A percentile compares a stretch with the other conserved stretches of the same genome.
Evolutionary conservation across 2,329 filamentous ascomycete species (phyloP).

Genomic region (Neonectria punicea): DNA sequence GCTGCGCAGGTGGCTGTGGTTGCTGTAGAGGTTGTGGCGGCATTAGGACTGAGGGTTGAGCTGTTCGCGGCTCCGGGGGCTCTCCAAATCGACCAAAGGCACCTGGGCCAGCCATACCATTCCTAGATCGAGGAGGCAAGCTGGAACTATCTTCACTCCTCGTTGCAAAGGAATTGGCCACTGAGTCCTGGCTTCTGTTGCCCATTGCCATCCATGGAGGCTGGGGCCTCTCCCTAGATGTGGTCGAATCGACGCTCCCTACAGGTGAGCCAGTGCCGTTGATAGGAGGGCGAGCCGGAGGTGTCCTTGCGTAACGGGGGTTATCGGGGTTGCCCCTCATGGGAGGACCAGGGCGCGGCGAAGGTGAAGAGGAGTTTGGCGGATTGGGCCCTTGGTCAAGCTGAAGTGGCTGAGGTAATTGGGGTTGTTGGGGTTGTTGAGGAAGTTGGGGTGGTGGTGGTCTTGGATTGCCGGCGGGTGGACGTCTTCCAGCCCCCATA

Average conservation of each 20-base stretch:
- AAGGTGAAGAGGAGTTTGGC: slow-evolving; percentile 27
- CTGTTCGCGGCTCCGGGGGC: slow-evolving; percentile 32
- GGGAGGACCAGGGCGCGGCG: slow-evolving; percentile 32
- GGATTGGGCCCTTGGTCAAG: slow-evolving; percentile 39
- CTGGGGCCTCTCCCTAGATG: slow-evolving; percentile 53
- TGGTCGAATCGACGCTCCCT: slow-evolving; percentile 62
- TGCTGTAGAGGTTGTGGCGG: slow-evolving; percentile 37
- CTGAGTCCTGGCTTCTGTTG: slow-evolving; percentile 69
- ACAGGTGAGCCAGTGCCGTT: slow-evolving; percentile 60
- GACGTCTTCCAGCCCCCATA: slow-evolving; percentile 65
- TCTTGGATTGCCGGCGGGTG: slow-evolving; percentile 39
- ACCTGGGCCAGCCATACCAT: slow-evolving; percentile 56
- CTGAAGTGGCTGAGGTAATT: slow-evolving; percentile 17
- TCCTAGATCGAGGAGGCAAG: slow-evolving; percentile 63
- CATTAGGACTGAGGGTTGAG: slow-evolving; percentile 28
- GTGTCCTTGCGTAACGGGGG: slow-evolving; percentile 43
- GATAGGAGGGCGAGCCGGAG: slow-evolving; percentile 47
- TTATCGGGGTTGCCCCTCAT: slow-evolving; percentile 38
- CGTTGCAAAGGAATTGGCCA: slow-evolving; percentile 57
- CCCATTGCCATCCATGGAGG: slow-evolving; percentile 59
- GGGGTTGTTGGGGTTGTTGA: background rate
- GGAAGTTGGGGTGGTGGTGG: slow-evolving; percentile 38
- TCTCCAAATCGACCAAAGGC: slow-evolving; percentile 53
- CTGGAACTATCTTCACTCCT: slow-evolving; percentile 64
- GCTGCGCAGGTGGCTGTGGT: slow-evolving; percentile 38